Evolutionary conservation across 306 rosid species (phyloP), one percentile per base, ranked within the genome.

Genomic region (Dalbergia cultrata): DNA sequence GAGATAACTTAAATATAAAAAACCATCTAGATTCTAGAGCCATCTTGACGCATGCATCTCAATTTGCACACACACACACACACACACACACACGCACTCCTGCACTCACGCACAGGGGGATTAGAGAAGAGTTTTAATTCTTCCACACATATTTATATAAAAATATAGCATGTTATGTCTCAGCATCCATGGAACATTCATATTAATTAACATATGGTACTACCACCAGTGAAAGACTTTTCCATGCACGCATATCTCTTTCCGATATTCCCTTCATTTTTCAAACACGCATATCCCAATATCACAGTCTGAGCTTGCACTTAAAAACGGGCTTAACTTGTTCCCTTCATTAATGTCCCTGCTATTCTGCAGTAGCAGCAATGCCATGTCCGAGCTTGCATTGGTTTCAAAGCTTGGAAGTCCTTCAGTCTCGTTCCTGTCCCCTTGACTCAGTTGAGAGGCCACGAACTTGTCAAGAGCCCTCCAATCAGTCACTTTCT

Each of bases 271-370:
- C 35, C 87, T 77, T 90, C 87, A 90, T 75, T 93, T 93, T 75
- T 95, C 98, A 85, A 95, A 95, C 79, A 93, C 79, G 91, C 99
- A 95, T 77, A 95, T 91, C 75, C 99, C 99, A 85, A 93, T 83
- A 80, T 90, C 99, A 85, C 91, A 83, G 69, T 91, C 99, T 5
- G 88, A 86, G 50, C 65, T 85, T 47, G 91, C 65, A 71, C 67
- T 95, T 14, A 91, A 80, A 81, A 93, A 90, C 17, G 89, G 89
- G 79, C 87, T 92, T 59, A 92, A 76, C 84, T 83, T 85, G 79
- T 63, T 88, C 26, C 84, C 90, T 80, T 86, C 89, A 67, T 54
- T 54, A 13, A 7, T 50, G 56, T 79, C 79, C 44, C 84, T 59
- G 60, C 85, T 71, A 79, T 81, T 86, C 79, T 91, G 92, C 83